Evolutionary conservation across 2,329 filamentous ascomycete species (phyloP).

Genomic region (Triangularia setosa): DNA sequence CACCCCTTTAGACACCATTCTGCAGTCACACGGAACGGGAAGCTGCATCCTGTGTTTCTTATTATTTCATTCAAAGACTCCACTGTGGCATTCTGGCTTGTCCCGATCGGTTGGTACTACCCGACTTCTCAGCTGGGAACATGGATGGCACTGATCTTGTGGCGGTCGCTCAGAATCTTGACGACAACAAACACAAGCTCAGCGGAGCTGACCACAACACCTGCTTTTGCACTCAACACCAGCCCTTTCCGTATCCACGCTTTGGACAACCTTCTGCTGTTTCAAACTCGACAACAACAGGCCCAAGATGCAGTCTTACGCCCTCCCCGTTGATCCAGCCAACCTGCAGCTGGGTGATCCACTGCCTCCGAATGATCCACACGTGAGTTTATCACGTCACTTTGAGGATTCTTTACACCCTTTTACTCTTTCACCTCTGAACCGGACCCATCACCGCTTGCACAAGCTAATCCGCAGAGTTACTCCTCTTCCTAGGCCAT

Average conservation of each 20-base stretch:
- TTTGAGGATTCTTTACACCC: neutral
- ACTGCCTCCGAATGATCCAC: neutral
- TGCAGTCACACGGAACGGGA: neutral
- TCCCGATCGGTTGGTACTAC: neutral
- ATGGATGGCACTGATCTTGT: neutral
- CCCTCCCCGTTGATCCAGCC: neutral
- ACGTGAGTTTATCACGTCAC: neutral
- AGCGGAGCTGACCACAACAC: neutral
- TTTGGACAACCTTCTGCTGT: neutral
- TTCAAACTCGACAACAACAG: neutral
- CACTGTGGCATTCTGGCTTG: neutral
- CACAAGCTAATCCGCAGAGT: neutral
- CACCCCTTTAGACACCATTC: neutral
- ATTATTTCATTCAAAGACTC: neutral
- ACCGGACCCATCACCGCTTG: neutral
- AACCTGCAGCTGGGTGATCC: neutral
- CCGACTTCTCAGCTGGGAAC: neutral
- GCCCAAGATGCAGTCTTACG: neutral
- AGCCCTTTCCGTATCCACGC: neutral
- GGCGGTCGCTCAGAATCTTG: neutral
- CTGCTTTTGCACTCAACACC: neutral
- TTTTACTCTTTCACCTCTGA: neutral
- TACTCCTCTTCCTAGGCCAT: slow-evolving; percentile 17
- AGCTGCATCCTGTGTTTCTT: neutral
- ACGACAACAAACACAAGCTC: neutral